Evolutionary conservation across 75 land plant genomes (phyloP).

Genomic region (Selaginella moellendorffii): DNA sequence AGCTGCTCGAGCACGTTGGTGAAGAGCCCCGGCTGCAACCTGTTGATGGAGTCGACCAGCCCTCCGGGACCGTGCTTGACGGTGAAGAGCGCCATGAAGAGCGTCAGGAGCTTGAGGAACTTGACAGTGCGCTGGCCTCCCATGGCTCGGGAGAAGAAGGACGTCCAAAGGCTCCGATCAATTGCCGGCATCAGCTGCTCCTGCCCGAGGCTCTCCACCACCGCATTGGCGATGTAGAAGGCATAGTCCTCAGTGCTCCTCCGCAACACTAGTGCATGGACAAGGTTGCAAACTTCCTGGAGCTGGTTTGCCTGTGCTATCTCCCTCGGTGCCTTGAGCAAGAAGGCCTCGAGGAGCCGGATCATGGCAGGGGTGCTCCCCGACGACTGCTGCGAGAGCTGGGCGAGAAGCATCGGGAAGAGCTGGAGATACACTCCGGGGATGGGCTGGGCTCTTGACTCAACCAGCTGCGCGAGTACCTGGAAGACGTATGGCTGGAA

Average conservation of each 20-base stretch:
- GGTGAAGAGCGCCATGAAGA: constrained; percentile 70
- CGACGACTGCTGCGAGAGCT: constrained; percentile 53
- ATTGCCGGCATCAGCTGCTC: too few species aligned
- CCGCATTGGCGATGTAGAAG: too few species aligned
- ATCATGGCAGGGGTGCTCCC: constrained; percentile 84
- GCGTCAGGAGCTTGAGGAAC: constrained; percentile 56
- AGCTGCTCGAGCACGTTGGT: constrained; percentile 48
- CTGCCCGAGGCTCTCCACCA: too few species aligned
- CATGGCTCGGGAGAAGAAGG: too few species aligned
- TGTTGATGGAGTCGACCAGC: constrained; percentile 57
- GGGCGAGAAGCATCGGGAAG: constrained; percentile 45
- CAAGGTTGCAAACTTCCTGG: too few species aligned
- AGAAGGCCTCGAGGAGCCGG: constrained; percentile 69
- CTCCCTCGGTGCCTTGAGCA: constrained; percentile 64
- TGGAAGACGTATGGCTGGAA: constrained; percentile 91
- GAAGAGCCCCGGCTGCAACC: constrained; percentile 52
- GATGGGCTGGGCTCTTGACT: constrained; percentile 54
- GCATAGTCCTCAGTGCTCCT: too few species aligned
- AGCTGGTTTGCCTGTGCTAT: constrained; percentile 46
- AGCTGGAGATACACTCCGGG: constrained; percentile 45
- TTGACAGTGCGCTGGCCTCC: constrained; percentile 36
- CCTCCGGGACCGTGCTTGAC: constrained; percentile 52
- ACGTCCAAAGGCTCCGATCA: too few species aligned
- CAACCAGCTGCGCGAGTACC: constrained; percentile 83
- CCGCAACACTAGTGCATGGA: too few species aligned